These are phyloP conservation scores for Anthracocystis setariae DNA, from an alignment of 1,284 basidiomycete genomes.

Conservation along the genomic window DNA sequence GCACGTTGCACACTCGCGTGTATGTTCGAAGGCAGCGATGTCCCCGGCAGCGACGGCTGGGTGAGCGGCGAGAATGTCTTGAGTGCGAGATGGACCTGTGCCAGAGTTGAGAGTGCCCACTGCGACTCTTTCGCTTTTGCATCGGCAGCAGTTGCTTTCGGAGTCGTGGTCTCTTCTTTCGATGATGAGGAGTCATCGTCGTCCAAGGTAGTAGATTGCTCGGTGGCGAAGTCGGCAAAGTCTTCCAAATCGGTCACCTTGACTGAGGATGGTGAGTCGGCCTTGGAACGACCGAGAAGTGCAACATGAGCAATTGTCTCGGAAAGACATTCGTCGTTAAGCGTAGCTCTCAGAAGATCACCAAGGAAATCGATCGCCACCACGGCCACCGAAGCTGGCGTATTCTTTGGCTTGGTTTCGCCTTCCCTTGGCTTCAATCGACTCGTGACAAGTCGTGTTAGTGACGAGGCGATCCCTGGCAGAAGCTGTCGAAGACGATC, in stretches of 20 bases:
- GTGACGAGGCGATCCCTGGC: slow-evolving; percentile 36
- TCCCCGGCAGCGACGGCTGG: slow-evolving; percentile 21
- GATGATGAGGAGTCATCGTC: neutral
- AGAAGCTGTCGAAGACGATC: slow-evolving; percentile 27
- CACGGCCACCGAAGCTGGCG: slow-evolving; percentile 20
- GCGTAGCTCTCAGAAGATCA: slow-evolving; percentile 22
- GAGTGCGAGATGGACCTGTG: slow-evolving; percentile 37
- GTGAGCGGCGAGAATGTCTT: slow-evolving; percentile 35
- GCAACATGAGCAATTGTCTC: neutral
- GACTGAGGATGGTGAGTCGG: neutral
- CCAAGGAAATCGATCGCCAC: slow-evolving; percentile 17
- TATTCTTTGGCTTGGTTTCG: slow-evolving; percentile 3
- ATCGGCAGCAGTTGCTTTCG: neutral
- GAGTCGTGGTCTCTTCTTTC: neutral
- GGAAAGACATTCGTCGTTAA: slow-evolving; percentile 10
- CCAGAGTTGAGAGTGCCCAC: slow-evolving; percentile 37
- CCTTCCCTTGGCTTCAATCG: slow-evolving; percentile 16
- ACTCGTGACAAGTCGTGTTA: slow-evolving; percentile 36
- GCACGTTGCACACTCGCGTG: slow-evolving; percentile 13
- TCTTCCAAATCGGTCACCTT: slow-evolving; percentile 20
- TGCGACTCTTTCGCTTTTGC: slow-evolving; percentile 10
- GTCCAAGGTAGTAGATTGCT: too few species aligned
- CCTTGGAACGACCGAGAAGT: neutral
- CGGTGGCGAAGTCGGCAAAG: slow-evolving; percentile 6
- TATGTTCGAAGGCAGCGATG: slow-evolving; percentile 16